A percentile compares a stretch with the other conserved stretches of the same genome.
Conservation (phyloP, 768 basidiomycete species). For the Suillus alpinus region DNA sequence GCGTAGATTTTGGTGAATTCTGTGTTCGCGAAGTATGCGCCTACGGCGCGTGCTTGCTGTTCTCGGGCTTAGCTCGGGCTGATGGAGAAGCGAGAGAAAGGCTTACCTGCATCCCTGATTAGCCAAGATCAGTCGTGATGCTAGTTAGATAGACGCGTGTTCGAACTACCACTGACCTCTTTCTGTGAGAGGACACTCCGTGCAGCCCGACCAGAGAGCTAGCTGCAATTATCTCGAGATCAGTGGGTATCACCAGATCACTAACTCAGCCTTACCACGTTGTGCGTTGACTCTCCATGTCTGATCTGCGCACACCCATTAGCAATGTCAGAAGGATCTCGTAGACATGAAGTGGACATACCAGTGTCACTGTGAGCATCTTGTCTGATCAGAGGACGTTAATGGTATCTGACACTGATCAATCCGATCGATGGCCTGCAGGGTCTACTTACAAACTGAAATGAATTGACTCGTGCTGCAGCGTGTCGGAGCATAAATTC, state of each 20-base stretch:
- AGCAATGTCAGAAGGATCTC: background rate
- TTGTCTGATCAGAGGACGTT: background rate
- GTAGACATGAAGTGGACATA: background rate
- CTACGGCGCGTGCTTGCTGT: slow-evolving; percentile 69
- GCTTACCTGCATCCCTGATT: background rate
- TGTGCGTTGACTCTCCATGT: slow-evolving; percentile 79
- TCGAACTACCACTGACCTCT: background rate
- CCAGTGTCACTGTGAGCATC: slow-evolving; percentile 2
- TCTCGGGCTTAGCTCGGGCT: background rate
- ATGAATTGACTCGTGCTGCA: background rate
- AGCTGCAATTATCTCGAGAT: background rate
- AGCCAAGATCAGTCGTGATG: background rate
- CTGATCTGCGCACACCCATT: slow-evolving; percentile 46
- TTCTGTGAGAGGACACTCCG: slow-evolving; percentile 1
- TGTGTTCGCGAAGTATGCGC: slow-evolving; percentile 45
- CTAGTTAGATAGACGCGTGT: background rate
- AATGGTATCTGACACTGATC: background rate
- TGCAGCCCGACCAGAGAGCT: slow-evolving; percentile 1
- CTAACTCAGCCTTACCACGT: slow-evolving; percentile 48
- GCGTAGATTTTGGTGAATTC: slow-evolving; percentile 59
- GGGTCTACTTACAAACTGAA: background rate
- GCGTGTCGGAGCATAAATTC: slow-evolving; percentile 1
- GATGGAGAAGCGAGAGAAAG: background rate
- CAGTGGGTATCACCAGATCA: background rate
- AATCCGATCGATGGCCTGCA: background rate